Base-by-base conservation (phyloP, 148 eudicot genomes). In the Camellia lanceoleosa region DNA sequence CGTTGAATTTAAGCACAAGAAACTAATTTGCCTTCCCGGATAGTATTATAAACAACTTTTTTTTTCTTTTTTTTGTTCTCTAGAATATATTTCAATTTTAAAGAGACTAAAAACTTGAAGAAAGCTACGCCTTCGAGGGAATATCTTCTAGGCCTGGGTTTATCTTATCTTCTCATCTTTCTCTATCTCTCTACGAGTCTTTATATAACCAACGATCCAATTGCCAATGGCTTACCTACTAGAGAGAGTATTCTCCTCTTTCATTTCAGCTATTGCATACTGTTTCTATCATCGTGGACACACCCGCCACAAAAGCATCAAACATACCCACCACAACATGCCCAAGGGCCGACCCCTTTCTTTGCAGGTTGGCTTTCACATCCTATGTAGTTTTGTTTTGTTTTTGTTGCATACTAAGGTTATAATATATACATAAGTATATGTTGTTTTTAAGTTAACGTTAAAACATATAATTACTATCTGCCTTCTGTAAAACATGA, bases 271-370 rank as follows among this genome's bases (percentile, higher is more conserved):
- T 41, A 8, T 81, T 20, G 16, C 86, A 0, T 67, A 75, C 68
- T 68, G 73, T 58, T 86, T 84, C 86, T 79, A 78, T 79, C 74
- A 69, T 72, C 60, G 75, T 71, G 81, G 72, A 60, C 73, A 70
- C 73, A 42, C 38, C 76, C 14, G 14, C 46, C 65, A 71, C 56
- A 46, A 52, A 63, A 44, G 42, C 77, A 42, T 14, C 77, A 69
- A 55, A 44, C 60, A 68, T 43, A 68, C 14, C 70, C 51, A 73
- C n/a, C 62, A 23, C 76, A 54, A 73, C 62, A 73, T 73, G 76
- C 44, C 76, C 41, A 73, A 73, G 76, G 76, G 76, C 30, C 61
- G 76, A 5, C 61, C 61, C 11, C 76, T 73, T 73, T 73, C 76
- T 73, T 54, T 73, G 43, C 76, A 73, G 76, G 76, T 73, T 73